These are phyloP conservation scores for Umbilicus rupestris DNA, from an alignment of 164 flowering plant genomes.

Conservation along the genomic window DNA sequence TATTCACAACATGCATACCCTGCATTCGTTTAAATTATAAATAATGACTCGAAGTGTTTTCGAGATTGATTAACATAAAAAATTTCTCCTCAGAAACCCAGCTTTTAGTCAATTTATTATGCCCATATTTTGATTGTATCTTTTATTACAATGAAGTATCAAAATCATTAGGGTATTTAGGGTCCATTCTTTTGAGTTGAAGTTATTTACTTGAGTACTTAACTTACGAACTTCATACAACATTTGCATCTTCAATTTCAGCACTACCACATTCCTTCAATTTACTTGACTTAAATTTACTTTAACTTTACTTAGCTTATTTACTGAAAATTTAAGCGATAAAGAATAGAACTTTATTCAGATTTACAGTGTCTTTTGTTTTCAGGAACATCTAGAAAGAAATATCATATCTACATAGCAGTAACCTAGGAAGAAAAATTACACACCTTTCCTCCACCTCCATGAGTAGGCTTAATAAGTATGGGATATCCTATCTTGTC, in stretches of 20 bases:
- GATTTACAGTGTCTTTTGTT: not conserved
- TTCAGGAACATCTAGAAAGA: not conserved
- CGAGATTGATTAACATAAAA: not conserved
- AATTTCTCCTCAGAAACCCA: not conserved
- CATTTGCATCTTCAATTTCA: too few relatives aligned
- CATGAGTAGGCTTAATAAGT: conserved; percentile 98
- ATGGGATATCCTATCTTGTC: conserved; percentile 92
- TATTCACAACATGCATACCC: conserved; percentile 96
- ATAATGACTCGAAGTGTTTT: not conserved
- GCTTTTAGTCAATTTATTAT: not conserved
- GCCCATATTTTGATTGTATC: not conserved
- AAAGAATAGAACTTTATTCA: too few relatives aligned
- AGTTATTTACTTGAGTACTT: too few relatives aligned
- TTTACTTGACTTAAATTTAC: too few relatives aligned
- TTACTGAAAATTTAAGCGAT: too few relatives aligned
- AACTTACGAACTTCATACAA: too few relatives aligned
- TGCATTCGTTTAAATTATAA: conserved; percentile 18
- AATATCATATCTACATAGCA: not conserved
- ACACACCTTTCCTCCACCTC: conserved; percentile 97
- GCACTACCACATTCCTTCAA: too few relatives aligned
- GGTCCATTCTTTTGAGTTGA: too few relatives aligned
- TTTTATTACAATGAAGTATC: not conserved
- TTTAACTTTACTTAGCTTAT: too few relatives aligned
- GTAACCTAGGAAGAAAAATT: not conserved
- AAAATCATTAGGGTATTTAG: not conserved